These are phyloP conservation scores for Saccharomycopsis olivae DNA, from an alignment of 805 yeast genomes.

Conservation along the genomic window DNA sequence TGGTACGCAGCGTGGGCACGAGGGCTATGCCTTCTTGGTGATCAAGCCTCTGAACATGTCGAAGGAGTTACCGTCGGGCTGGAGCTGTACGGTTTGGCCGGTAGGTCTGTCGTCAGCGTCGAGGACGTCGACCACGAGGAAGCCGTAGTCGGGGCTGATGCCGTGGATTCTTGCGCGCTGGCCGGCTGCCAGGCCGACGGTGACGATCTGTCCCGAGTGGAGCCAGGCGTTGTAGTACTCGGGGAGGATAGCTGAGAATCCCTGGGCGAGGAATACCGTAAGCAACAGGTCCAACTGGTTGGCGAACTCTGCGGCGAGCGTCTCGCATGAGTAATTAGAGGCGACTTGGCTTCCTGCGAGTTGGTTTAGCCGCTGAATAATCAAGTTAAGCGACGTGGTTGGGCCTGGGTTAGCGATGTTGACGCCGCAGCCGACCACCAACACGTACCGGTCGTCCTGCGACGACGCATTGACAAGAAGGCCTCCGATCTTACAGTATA, in stretches of 20 bases:
- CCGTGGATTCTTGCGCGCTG: constrained; percentile 53
- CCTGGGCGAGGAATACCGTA: too few species aligned
- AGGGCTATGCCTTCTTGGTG: constrained; percentile 11
- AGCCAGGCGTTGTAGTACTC: constrained; percentile 81
- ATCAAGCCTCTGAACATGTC: constrained; percentile 89
- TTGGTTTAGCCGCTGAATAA: too few species aligned
- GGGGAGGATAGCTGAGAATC: constrained; percentile 56
- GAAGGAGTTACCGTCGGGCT: constrained; percentile 96
- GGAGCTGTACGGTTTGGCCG: constrained; percentile 56
- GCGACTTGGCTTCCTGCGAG: too few species aligned
- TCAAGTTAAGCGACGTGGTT: constrained; percentile 74
- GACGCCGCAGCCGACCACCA: constrained; percentile 81
- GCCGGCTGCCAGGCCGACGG: constrained; percentile 40
- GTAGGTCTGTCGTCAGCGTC: constrained; percentile 33
- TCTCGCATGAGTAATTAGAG: too few species aligned
- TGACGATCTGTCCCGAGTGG: constrained; percentile 66
- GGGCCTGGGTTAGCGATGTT: constrained; percentile 83
- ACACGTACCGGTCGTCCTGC: constrained; percentile 44
- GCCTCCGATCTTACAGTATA: constrained; percentile 74
- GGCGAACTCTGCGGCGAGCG: too few species aligned
- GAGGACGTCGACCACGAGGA: constrained; percentile 68
- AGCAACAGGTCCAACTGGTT: too few species aligned
- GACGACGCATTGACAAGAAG: constrained; percentile 72
- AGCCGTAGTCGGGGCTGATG: constrained; percentile 76
- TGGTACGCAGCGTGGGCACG: too few species aligned